Base-by-base conservation (phyloP, 2,329 filamentous ascomycete genomes). In the Colletotrichum magnum region DNA sequence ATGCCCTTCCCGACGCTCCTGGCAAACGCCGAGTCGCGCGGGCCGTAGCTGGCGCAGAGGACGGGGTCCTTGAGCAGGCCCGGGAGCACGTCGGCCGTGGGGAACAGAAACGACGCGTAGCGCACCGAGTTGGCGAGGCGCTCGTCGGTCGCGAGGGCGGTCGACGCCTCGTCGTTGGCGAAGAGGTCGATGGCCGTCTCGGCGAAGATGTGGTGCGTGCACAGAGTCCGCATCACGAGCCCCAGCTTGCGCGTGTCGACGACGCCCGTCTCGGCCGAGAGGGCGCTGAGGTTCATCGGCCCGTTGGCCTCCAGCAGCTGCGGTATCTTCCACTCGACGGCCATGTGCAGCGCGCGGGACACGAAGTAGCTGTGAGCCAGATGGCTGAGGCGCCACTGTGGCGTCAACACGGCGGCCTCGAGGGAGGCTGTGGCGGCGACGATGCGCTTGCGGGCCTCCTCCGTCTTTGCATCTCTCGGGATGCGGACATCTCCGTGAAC, bases 171-270 rank as follows among this genome's bases (percentile, higher is more conserved):
- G 13, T 69, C 43, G 32, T 65, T 69, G 32, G 61, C 66, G 5
- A 69, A 69, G 24, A 69, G 43, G 54, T 50, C 41, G 21, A 43
- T 54, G 10, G 28, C n/a, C 13, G 61, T 59, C 66, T 69, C 66
- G 41, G 54, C 15, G 32, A 69, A 69, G 54, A 69, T 28, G 16
- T 65, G 60, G 48, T 65, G 66, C 12, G 66, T 54, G 36, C 66
- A 69, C 7, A 69, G n/a, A 3, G 62, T 69, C n/a, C 66, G 48
- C 54, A 69, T 69, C 24, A 69, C 66, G 6, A 65, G n/a, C n/a
- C 41, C 66, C 54, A 69, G 54, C 66, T 65, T 69, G 32, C 48
- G 28, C 48, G 26, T 13, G 24, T 69, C 61, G 43, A 45, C 61
- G 41, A 69, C 43, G 24, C 66, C 66, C 41, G 61, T 59, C 66